These are phyloP conservation scores for Mediolabrus comicus DNA, from an alignment of 108 stramenopile genomes.

Conservation along the genomic window DNA sequence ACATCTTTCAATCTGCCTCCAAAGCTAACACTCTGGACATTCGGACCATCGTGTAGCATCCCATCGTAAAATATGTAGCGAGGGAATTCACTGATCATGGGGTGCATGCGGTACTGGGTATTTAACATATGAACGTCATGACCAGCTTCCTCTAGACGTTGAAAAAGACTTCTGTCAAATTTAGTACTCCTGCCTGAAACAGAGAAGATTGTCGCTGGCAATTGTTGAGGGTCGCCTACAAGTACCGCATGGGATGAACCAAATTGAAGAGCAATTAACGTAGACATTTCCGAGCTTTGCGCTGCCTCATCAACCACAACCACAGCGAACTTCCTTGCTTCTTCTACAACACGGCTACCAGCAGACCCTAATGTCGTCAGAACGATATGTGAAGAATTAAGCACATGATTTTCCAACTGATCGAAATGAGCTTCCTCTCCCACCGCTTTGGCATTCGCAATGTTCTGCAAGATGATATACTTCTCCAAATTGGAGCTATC, in stretches of 20 bases:
- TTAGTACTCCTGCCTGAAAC: slow-evolving; percentile 38
- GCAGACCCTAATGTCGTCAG: slow-evolving; percentile 81
- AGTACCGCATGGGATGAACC: slow-evolving; percentile 60
- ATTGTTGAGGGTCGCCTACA: slow-evolving; percentile 87
- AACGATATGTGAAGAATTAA: slow-evolving; percentile 72
- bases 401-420: slow-evolving; percentile 42
- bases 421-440: slow-evolving; percentile 5
- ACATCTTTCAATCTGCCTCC: slow-evolving; percentile 28
- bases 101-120: slow-evolving; percentile 88
- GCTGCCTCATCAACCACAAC: slow-evolving; percentile 93
- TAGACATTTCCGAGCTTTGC: slow-evolving; percentile 82
- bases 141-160: slow-evolving; percentile 64
- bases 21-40: slow-evolving; percentile 40
- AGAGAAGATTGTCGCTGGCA: slow-evolving; percentile 84
- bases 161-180: slow-evolving; percentile 81
- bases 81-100: slow-evolving; percentile 66
- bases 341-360: slow-evolving; percentile 48
- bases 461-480: slow-evolving; percentile 36
- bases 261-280: slow-evolving; percentile 77
- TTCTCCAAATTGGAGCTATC: slow-evolving; percentile 40
- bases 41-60: slow-evolving; percentile 50
- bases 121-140: slow-evolving; percentile 83
- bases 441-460: slow-evolving; percentile 23
- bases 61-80: slow-evolving; percentile 63
- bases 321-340: slow-evolving; percentile 59